A percentile compares a stretch with the other conserved stretches of the same genome.
phyloP scores from a whole-genome alignment of 805 yeast genomes.

The Saturnispora bothae region DNA sequence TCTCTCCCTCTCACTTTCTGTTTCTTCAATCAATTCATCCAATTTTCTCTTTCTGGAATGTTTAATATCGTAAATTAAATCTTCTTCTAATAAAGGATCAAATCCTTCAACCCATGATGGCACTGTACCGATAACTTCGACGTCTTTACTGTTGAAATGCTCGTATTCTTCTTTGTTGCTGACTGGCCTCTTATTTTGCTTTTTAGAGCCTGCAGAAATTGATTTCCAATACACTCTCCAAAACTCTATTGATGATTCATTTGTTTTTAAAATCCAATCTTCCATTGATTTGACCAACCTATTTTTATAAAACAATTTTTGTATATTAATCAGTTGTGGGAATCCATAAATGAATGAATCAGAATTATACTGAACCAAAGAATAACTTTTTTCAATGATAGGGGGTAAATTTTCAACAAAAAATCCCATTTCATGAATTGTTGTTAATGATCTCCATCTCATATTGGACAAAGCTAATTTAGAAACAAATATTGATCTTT shows the following conservation, averaged over 20 bases:
- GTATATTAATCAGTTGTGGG: conserved; percentile 43
- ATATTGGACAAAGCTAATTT: conserved; percentile 39
- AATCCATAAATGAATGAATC: conserved; percentile 43
- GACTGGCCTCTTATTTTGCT: conserved; percentile 12
- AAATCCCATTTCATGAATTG: conserved; percentile 58
- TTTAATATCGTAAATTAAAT: conserved; percentile 4
- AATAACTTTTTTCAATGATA: conserved; percentile 30
- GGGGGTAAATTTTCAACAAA: conserved; percentile 38
- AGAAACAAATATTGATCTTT: conserved; percentile 36
- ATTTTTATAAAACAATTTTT: conserved; percentile 43
- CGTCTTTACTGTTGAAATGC: conserved; percentile 10
- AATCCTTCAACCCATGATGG: conserved; percentile 23
- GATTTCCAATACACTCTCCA: conserved; percentile 46
- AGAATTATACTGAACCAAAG: conserved; percentile 31
- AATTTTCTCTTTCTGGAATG: neutral
- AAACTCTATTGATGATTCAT: conserved; percentile 30
- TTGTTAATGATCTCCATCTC: conserved; percentile 48
- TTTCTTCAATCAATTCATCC: neutral
- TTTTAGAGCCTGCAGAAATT: conserved; percentile 17
- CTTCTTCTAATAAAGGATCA: conserved; percentile 20
- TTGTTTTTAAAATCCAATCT: conserved; percentile 25
- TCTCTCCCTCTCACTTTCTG: conserved; percentile 3
- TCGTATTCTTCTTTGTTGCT: conserved; percentile 13
- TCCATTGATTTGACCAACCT: conserved; percentile 31
- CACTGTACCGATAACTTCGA: conserved; percentile 19